These are phyloP conservation scores for Thymus quinquecostatus DNA, from an alignment of 257 asterid genomes.

Conservation along the genomic window DNA sequence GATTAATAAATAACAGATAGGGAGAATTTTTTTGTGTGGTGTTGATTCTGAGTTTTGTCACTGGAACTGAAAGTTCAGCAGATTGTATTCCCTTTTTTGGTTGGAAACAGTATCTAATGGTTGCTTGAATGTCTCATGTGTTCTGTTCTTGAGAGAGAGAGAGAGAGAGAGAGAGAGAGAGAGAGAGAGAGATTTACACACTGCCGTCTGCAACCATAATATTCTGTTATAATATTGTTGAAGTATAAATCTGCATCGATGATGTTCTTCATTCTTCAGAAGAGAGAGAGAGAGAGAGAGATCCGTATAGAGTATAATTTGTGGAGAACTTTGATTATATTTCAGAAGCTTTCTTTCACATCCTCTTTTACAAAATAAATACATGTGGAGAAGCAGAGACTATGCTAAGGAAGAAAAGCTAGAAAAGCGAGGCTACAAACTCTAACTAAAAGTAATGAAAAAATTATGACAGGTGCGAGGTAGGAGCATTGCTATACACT, in stretches of 20 bases:
- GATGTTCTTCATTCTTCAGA: too few relatives aligned
- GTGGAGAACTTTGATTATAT: neutral
- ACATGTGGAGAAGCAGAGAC: conserved; percentile 30
- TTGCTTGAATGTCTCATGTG: neutral
- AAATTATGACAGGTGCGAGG: conserved; percentile 1
- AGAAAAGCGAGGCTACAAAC: neutral
- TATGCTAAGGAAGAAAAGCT: conserved; percentile 20
- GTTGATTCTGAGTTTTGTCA: neutral
- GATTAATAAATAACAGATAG: too few relatives aligned
- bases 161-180: neutral
- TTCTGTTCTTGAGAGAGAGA: too few relatives aligned
- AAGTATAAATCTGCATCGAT: too few relatives aligned
- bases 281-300: neutral
- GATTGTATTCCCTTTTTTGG: neutral
- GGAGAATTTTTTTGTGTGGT: neutral
- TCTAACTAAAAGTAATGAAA: conserved; percentile 18
- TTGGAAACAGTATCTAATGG: neutral
- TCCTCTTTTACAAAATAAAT: conserved; percentile 38
- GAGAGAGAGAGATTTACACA: too few relatives aligned
- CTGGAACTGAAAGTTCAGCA: neutral
- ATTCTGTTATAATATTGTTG: too few relatives aligned
- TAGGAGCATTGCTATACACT: conserved; percentile 34
- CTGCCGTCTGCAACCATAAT: too few relatives aligned
- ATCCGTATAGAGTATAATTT: neutral
- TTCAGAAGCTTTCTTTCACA: conserved; percentile 22